These are phyloP conservation scores for Phoma herbarum DNA, from an alignment of 2,329 filamentous ascomycete species.

Conservation along the genomic window DNA sequence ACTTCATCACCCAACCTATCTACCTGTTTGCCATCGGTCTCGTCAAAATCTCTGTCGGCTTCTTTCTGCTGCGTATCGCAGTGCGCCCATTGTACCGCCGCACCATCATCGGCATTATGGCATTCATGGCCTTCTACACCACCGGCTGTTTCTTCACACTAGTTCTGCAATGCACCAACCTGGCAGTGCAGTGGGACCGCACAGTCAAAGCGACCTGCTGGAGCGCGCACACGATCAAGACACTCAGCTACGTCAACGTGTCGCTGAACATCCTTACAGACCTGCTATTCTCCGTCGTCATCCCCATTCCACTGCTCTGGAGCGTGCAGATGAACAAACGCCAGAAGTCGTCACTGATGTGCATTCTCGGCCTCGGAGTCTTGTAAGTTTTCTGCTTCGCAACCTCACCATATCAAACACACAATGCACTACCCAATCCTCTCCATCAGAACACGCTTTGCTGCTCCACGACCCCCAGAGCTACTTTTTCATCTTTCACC, in stretches of 20 bases:
- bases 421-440: too few relatives aligned
- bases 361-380: constrained; percentile 55
- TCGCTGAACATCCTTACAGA: constrained; percentile 54
- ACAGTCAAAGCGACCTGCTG: constrained; percentile 55
- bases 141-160: constrained; percentile 58
- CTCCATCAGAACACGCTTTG: too few relatives aligned
- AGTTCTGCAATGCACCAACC: constrained; percentile 59
- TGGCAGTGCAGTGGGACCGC: constrained; percentile 58
- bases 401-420: too few relatives aligned
- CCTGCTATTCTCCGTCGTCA: constrained; percentile 54
- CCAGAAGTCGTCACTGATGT: constrained; percentile 53
- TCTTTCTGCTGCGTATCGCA: constrained; percentile 59
- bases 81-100: constrained; percentile 52
- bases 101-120: constrained; percentile 56
- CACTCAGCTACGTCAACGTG: constrained; percentile 58
- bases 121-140: constrained; percentile 57
- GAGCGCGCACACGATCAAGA: constrained; percentile 50
- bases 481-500: too few relatives aligned
- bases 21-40: constrained; percentile 57
- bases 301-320: constrained; percentile 47
- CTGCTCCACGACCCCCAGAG: too few relatives aligned
- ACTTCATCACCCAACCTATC: constrained; percentile 59
- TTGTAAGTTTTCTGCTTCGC: constrained; percentile 40
- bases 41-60: constrained; percentile 60
- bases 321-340: constrained; percentile 51